Evolutionary conservation across 73 alveolate species (phyloP).

Genomic region (Paramecium pentaurelia): DNA sequence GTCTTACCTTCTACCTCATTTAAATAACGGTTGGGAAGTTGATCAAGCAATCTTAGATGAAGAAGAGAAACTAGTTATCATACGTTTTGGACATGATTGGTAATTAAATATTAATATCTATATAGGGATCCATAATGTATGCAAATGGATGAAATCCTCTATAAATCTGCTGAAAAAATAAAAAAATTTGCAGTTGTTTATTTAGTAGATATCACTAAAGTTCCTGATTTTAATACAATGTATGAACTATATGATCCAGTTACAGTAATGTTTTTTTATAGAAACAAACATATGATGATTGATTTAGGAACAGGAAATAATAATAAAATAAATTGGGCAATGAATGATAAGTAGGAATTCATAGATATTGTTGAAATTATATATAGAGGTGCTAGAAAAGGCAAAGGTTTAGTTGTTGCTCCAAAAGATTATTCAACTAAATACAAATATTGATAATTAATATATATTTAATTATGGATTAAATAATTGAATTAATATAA

Average conservation of each 20-base stretch:
- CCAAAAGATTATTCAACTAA: constrained; percentile 92
- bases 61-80: constrained; percentile 95
- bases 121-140: constrained; percentile 91
- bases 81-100: constrained; percentile 98
- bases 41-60: constrained; percentile 93
- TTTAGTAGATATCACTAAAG: constrained; percentile 96
- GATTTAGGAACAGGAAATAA: constrained; percentile 99
- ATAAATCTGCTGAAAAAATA: constrained; percentile 89
- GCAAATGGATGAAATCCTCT: constrained; percentile 98
- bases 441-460: constrained; percentile 73
- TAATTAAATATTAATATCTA: not conserved
- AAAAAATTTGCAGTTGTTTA: constrained; percentile 95
- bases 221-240: constrained; percentile 98
- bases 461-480: constrained; percentile 33
- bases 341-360: constrained; percentile 96
- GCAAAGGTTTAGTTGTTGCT: constrained; percentile 94
- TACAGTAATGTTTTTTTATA: constrained; percentile 97
- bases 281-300: constrained; percentile 99
- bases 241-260: constrained; percentile 99
- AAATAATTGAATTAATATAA: not conserved
- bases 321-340: constrained; percentile 97
- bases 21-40: constrained; percentile 99
- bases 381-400: constrained; percentile 96
- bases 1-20: constrained; percentile 99
- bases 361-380: constrained; percentile 92